Conservation (phyloP, 345 rosid genomes). For the Eucalyptus cladocalyx region DNA sequence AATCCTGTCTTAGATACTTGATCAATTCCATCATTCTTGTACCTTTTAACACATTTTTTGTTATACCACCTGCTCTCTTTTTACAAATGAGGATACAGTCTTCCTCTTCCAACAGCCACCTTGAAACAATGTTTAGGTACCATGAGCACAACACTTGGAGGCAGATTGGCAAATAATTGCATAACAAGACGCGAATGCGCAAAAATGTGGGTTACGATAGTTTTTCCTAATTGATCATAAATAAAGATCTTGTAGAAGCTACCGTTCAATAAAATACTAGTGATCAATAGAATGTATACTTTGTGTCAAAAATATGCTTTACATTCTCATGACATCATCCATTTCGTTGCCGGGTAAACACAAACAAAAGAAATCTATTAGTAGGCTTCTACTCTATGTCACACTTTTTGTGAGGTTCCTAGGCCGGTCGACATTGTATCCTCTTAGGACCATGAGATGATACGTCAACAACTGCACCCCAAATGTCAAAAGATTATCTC, state of each 20-base stretch:
- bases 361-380: rapidly evolving
- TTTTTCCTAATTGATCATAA: no score
- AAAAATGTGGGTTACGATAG: rapidly evolving
- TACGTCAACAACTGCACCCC: no score
- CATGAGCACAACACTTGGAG: rapidly evolving
- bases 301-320: rapidly evolving
- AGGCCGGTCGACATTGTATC: no score
- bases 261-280: no score
- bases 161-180: rapidly evolving
- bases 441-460: no score
- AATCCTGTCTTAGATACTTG: rapidly evolving
- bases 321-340: background rate
- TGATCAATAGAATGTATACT: background rate
- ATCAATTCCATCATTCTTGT: no score
- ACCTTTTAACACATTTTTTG: no score
- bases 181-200: rapidly evolving
- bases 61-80: no score
- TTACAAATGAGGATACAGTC: no score
- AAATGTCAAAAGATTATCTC: no score
- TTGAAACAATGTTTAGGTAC: no score
- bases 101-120: no score
- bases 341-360: rapidly evolving
- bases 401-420: background rate
- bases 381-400: background rate
- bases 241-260: rapidly evolving